Conservation (phyloP, 108 stramenopile genomes). For the Skeletonema grethae region DNA sequence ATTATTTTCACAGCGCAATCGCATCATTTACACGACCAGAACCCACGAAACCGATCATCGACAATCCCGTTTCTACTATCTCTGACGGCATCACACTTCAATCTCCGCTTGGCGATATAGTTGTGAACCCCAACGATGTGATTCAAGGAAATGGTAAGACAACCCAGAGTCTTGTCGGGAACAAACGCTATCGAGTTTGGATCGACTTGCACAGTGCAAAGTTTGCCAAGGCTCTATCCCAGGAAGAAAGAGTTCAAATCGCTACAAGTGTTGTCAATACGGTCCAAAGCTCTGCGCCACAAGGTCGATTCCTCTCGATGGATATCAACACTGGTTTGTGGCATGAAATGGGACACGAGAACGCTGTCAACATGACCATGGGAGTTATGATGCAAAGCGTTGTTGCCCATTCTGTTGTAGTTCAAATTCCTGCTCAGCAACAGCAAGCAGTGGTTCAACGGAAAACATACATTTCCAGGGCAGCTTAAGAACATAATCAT, state of each 20-base stretch:
- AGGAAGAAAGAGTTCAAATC: conserved; percentile 19
- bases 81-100: conserved; percentile 18
- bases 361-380: conserved; percentile 27
- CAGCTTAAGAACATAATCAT: not conserved
- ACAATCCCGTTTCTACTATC: not conserved
- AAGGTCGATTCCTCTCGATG: conserved; percentile 33
- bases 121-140: conserved; percentile 37
- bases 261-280: conserved; percentile 33
- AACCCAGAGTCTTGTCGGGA: conserved; percentile 38
- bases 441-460: not conserved
- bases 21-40: conserved; percentile 18
- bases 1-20: conserved; percentile 33
- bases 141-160: conserved; percentile 39
- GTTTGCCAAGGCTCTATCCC: conserved; percentile 29
- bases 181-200: conserved; percentile 45
- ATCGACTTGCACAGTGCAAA: conserved; percentile 25
- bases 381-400: conserved; percentile 8
- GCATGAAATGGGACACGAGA: conserved; percentile 30
- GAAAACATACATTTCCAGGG: not conserved
- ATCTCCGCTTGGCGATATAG: conserved; percentile 15
- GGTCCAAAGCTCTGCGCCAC: conserved; percentile 19
- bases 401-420: not conserved
- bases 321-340: conserved; percentile 31
- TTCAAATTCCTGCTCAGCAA: not conserved
- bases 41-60: not conserved